A percentile compares a stretch with the other conserved stretches of the same genome.
phyloP scores from a whole-genome alignment of 176 grass and related monocot genomes.

The Phoenix roebelenii region DNA sequence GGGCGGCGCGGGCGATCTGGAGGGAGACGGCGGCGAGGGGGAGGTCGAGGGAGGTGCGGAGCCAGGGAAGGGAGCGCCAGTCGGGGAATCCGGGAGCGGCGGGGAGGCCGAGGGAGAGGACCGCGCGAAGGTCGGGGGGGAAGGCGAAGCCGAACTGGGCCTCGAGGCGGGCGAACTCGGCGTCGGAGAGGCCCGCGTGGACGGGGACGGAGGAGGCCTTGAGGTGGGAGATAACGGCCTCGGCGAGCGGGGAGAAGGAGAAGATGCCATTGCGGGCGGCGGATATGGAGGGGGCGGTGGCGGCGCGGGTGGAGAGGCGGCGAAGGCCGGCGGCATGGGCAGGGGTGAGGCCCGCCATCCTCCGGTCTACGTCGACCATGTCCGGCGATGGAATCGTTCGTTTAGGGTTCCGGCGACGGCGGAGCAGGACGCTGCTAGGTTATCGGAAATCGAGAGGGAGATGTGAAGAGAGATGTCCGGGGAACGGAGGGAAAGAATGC shows the following conservation, averaged over 20 bases:
- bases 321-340: slow-evolving; percentile 41
- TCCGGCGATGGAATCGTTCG: neutral
- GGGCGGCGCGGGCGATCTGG: slow-evolving; percentile 14
- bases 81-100: slow-evolving; percentile 41
- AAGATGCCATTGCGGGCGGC: slow-evolving; percentile 7
- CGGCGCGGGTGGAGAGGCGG: slow-evolving; percentile 56
- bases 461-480: no score
- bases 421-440: no score
- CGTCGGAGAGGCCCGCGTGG: slow-evolving; percentile 47
- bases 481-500: no score
- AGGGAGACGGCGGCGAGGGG: slow-evolving; percentile 25
- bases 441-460: no score
- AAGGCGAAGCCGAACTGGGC: slow-evolving; percentile 47
- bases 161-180: slow-evolving; percentile 45
- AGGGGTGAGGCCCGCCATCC: slow-evolving; percentile 4
- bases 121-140: slow-evolving; percentile 50
- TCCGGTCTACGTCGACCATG: slow-evolving; percentile 51
- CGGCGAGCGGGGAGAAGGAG: slow-evolving; percentile 23
- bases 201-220: slow-evolving; percentile 26
- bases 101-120: slow-evolving; percentile 53
- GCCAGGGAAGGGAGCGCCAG: slow-evolving; percentile 33
- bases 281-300: slow-evolving; percentile 14
- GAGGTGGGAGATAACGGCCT: slow-evolving; percentile 41
- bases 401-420: no score
- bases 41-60: slow-evolving; percentile 28